Evolutionary conservation across 176 grass and related monocot genomes (phyloP).

Genomic region (Phoenix dactylifera): DNA sequence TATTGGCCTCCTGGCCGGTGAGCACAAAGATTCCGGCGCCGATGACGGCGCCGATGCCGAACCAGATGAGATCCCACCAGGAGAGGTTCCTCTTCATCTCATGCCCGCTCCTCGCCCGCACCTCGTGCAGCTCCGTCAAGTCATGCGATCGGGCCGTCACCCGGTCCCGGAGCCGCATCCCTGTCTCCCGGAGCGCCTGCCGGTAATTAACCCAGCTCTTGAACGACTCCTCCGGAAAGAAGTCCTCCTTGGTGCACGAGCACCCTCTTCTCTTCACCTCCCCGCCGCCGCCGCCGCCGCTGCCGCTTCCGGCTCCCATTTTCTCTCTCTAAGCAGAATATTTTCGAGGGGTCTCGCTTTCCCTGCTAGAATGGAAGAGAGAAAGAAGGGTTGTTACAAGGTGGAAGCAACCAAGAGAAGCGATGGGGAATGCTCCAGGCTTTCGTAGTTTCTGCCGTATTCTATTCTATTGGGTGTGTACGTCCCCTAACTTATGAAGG

Average conservation of each 20-base stretch:
- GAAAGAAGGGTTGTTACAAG: too few species aligned
- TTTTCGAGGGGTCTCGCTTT: too few species aligned
- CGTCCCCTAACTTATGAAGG: too few species aligned
- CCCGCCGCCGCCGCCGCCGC: too few species aligned
- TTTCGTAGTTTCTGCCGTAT: too few species aligned
- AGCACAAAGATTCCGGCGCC: conserved; percentile 80
- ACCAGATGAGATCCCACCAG: conserved; percentile 83
- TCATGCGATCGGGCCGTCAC: conserved; percentile 39
- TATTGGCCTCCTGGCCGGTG: conserved; percentile 31
- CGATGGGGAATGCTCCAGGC: too few species aligned
- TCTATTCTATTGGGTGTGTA: too few species aligned
- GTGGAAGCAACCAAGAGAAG: too few species aligned
- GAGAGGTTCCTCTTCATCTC: conserved; percentile 57
- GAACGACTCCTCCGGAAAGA: conserved; percentile 77
- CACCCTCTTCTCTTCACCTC: background rate
- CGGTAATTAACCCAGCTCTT: conserved; percentile 51
- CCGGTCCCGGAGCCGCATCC: conserved; percentile 36
- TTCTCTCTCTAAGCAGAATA: too few species aligned
- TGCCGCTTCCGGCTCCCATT: too few species aligned
- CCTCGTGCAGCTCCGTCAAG: conserved; percentile 44
- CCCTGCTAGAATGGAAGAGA: too few species aligned
- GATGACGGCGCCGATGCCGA: conserved; percentile 70
- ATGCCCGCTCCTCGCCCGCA: conserved; percentile 41
- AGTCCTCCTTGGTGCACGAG: conserved; percentile 37
- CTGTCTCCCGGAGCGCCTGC: conserved; percentile 41